A percentile compares a stretch with the other conserved stretches of the same genome.
Evolutionary conservation across 441 rosid species (phyloP).

Genomic region (Aleurites moluccanus): DNA sequence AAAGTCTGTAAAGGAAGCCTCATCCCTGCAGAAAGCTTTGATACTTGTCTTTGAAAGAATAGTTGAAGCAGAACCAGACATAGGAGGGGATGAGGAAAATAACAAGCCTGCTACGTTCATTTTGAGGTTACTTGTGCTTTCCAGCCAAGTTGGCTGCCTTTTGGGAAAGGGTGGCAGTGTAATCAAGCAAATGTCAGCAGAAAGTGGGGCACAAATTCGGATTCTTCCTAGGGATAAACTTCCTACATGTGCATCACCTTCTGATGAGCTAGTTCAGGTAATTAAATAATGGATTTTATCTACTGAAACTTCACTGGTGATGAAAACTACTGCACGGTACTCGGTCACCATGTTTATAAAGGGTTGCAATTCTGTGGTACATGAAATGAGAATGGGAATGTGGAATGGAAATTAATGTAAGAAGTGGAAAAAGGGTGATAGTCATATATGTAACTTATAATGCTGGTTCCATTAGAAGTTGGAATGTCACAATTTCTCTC

Average conservation of each 20-base stretch:
- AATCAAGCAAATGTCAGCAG: slow-evolving; percentile 57
- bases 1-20: slow-evolving; percentile 36
- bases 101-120: slow-evolving; percentile 34
- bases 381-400: background rate
- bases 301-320: background rate
- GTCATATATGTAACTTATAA: background rate
- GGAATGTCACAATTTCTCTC: background rate
- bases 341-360: background rate
- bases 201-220: slow-evolving; percentile 69
- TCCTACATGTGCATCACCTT: slow-evolving; percentile 51
- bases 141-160: slow-evolving; percentile 66
- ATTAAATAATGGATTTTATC: slow-evolving; percentile 7
- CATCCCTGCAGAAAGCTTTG: slow-evolving; percentile 56
- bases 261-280: slow-evolving; percentile 70
- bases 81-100: slow-evolving; percentile 37
- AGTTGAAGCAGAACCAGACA: slow-evolving; percentile 41
- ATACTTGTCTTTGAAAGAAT: slow-evolving; percentile 58
- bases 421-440: background rate
- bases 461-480: background rate
- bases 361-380: background rate
- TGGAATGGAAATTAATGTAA: background rate
- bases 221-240: slow-evolving; percentile 69
- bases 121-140: slow-evolving; percentile 60
- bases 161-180: slow-evolving; percentile 69
- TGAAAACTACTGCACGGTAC: background rate